phyloP scores from a whole-genome alignment of 768 basidiomycete genomes.

The Psilocybe tampanensis region DNA sequence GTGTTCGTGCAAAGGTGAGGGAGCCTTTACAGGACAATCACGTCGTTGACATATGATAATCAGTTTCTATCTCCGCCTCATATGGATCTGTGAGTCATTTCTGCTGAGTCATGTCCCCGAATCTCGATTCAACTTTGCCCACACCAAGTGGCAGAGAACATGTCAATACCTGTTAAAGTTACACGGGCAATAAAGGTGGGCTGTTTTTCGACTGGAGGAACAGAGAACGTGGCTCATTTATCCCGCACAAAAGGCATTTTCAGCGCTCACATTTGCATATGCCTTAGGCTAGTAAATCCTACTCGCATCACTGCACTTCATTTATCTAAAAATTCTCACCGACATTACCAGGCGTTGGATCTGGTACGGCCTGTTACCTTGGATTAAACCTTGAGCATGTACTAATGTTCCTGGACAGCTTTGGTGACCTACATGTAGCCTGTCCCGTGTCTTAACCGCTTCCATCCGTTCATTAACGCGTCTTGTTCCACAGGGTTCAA shows the following conservation, averaged over 20 bases:
- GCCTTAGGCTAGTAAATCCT: neutral
- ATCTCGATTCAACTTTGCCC: too few species aligned
- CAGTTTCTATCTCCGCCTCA: slow-evolving; percentile 2
- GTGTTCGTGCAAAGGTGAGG: neutral
- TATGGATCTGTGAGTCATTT: slow-evolving; percentile 1
- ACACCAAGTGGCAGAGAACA: neutral
- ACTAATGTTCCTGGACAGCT: neutral
- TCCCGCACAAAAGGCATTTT: neutral
- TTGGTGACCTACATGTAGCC: neutral
- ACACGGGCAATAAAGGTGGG: neutral
- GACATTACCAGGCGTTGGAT: neutral
- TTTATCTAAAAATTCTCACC: neutral
- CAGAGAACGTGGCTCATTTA: neutral
- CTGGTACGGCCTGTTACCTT: neutral
- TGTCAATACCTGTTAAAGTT: neutral
- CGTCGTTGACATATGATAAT: neutral
- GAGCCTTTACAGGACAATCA: neutral
- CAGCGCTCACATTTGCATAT: neutral
- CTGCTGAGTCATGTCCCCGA: too few species aligned
- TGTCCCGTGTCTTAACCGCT: neutral
- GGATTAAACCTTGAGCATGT: neutral
- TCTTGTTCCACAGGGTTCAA: neutral
- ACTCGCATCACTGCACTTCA: neutral
- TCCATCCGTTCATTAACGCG: too few species aligned
- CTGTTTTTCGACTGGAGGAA: neutral